phyloP scores from a whole-genome alignment of 495 filamentous ascomycete genomes.

The Annulohypoxylon maeteangense region DNA sequence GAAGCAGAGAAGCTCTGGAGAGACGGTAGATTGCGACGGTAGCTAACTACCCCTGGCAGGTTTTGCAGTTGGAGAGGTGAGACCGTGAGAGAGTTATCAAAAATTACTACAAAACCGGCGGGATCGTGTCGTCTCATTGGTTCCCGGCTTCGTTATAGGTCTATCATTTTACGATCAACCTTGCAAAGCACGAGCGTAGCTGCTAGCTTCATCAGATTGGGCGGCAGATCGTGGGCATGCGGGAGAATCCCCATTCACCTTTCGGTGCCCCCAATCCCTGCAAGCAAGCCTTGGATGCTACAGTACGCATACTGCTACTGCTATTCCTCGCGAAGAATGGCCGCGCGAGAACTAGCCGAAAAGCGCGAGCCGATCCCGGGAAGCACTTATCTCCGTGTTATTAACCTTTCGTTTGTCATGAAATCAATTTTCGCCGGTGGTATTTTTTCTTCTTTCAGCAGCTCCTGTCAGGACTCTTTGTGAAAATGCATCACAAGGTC shows the following conservation, averaged over 20 bases:
- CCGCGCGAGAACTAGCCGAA: constrained; percentile 9
- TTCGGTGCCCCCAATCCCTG: neutral
- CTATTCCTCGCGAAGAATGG: neutral
- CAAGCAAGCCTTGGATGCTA: neutral
- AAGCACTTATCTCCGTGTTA: neutral
- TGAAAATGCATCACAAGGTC: neutral
- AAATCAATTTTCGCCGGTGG: neutral
- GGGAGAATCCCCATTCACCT: neutral
- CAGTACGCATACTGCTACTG: no score
- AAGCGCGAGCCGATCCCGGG: constrained; percentile 14
- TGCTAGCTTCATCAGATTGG: constrained; percentile 24
- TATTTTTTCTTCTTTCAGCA: neutral
- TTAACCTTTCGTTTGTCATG: neutral
- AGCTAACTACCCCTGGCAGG: constrained; percentile 15
- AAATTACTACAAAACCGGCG: constrained; percentile 17
- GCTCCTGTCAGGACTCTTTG: neutral
- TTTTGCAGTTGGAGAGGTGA: constrained; percentile 2
- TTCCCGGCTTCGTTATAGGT: constrained; percentile 6
- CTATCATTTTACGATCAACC: constrained; percentile 4
- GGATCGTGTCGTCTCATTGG: constrained; percentile 13
- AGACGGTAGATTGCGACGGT: constrained; percentile 6
- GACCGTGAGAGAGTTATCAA: neutral
- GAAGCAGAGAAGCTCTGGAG: constrained; percentile 1
- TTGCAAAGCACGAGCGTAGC: constrained; percentile 4
- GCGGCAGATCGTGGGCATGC: constrained; percentile 19